Evolutionary conservation across 306 rosid species (phyloP), one percentile per base, ranked within the genome.

Genomic region (Acacia melanoxylon): DNA sequence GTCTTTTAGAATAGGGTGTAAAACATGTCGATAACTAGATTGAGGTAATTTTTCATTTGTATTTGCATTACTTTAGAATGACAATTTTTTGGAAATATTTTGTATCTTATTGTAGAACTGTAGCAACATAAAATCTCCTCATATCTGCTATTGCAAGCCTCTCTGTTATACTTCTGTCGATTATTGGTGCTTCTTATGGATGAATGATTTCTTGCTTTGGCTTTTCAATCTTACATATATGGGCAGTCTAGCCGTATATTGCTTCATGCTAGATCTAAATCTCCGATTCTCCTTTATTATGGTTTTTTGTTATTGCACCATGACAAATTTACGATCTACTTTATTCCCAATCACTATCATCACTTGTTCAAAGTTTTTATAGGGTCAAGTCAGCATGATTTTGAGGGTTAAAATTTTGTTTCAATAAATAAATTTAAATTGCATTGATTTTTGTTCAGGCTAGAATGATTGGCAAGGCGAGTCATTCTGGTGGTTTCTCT

Each of bases 381-480:
- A 69, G 19, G 54, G 15, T 5, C 27, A 69, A 7, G 5, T 69
- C 25, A 69, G 48, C 20, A 54, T 31, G 46, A 51, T 73, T 6
- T 49, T 74, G 31, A 54, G 27, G 78, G 27, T 74, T 25, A 48
- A 51, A 22, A 24, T 59, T 40, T 14, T 40, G 40, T 9, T 54
- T 29, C 46, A 20, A 54, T 56, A 45, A 75, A 35, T 51, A 12
- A 75, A 75, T 8, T 66, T 56, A 52, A 10, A 44, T 12, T 12
- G 20, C 29, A 42, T 77, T 48, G 45, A 81, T 79, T 72, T 66
- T 81, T 79, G 66, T 83, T 56, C 76, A 89, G 92, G 88, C 86
- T 61, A 85, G 86, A 76, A 70, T 68, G 25, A 75, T 20, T 68
- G 86, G 76, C 49, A 85, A 79, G 81, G 79, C 71, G 42, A 79